Evolutionary conservation across 371 early-diverging fungal genomes (phyloP).

Genomic region (Mucor racemosus): DNA sequence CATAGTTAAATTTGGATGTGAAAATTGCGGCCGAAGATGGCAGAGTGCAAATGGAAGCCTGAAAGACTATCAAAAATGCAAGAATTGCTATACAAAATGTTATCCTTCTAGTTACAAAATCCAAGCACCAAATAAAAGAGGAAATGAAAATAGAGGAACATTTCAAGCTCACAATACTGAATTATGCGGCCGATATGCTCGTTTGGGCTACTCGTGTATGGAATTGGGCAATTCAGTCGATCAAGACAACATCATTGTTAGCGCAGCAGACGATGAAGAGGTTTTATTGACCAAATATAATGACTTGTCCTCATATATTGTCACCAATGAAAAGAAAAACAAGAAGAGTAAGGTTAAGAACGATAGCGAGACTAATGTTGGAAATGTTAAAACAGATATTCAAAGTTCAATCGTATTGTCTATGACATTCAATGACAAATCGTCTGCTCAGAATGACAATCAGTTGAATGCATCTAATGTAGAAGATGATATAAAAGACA

Average conservation of each 20-base stretch:
- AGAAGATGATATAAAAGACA: background rate
- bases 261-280: background rate
- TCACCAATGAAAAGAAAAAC: background rate
- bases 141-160: constrained; percentile 11
- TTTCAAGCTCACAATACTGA: constrained; percentile 5
- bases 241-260: background rate
- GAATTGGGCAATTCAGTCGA: background rate
- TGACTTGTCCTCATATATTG: background rate
- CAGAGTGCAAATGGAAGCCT: constrained; percentile 8
- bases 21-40: constrained; percentile 6
- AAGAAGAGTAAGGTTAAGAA: background rate
- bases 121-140: constrained; percentile 13
- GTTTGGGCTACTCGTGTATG: constrained; percentile 15
- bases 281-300: background rate
- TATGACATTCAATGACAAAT: too few relatives aligned
- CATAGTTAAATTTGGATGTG: constrained; percentile 6
- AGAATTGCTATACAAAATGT: constrained; percentile 1
- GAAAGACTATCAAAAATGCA: constrained; percentile 12
- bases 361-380: background rate
- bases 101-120: constrained; percentile 12
- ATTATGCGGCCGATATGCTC: constrained; percentile 16
- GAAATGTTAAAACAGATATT: too few relatives aligned
- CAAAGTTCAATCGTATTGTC: too few relatives aligned
- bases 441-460: too few relatives aligned
- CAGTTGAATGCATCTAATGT: too few relatives aligned